A percentile compares a stretch with the other conserved stretches of the same genome.
These are phyloP conservation scores for Aspergillus ostianus DNA, from an alignment of 495 filamentous ascomycete species.

Conservation along the genomic window DNA sequence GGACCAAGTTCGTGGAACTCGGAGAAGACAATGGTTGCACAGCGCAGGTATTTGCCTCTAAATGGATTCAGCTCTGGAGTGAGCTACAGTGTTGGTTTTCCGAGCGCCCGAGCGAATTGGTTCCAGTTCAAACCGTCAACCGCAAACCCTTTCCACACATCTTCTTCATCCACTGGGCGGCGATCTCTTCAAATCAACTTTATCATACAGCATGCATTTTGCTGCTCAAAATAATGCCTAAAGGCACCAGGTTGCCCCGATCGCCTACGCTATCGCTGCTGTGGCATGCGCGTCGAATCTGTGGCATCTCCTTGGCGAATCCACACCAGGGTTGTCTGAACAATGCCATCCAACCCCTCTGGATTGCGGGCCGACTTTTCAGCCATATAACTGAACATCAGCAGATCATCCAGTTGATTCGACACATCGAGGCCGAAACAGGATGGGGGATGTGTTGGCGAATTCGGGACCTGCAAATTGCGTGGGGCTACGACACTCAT, in stretches of 20 bases:
- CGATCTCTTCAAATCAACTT: constrained; percentile 50
- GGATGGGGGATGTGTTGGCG: constrained; percentile 50
- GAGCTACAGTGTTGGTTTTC: constrained; percentile 43
- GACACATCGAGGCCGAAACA: constrained; percentile 41
- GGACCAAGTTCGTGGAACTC: constrained; percentile 37
- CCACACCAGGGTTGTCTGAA: constrained; percentile 47
- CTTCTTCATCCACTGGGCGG: constrained; percentile 45
- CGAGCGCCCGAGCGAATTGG: constrained; percentile 38
- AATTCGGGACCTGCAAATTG: constrained; percentile 41
- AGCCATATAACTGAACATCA: constrained; percentile 46
- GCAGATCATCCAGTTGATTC: constrained; percentile 39
- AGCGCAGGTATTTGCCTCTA: constrained; percentile 22
- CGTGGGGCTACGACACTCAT: constrained; percentile 41
- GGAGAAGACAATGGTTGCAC: constrained; percentile 32
- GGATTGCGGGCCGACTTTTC: constrained; percentile 46
- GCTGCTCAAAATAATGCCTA: constrained; percentile 40
- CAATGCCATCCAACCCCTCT: constrained; percentile 50
- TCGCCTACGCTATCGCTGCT: constrained; percentile 28
- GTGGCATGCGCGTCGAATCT: constrained; percentile 50
- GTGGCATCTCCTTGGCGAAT: constrained; percentile 48
- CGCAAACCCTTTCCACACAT: constrained; percentile 43
- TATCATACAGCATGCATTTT: constrained; percentile 49
- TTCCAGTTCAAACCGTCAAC: constrained; percentile 32
- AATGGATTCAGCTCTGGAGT: constrained; percentile 42
- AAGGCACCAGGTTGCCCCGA: constrained; percentile 27